phyloP scores from a whole-genome alignment of 1,284 basidiomycete species.

The Quambalaria eucalypti region DNA sequence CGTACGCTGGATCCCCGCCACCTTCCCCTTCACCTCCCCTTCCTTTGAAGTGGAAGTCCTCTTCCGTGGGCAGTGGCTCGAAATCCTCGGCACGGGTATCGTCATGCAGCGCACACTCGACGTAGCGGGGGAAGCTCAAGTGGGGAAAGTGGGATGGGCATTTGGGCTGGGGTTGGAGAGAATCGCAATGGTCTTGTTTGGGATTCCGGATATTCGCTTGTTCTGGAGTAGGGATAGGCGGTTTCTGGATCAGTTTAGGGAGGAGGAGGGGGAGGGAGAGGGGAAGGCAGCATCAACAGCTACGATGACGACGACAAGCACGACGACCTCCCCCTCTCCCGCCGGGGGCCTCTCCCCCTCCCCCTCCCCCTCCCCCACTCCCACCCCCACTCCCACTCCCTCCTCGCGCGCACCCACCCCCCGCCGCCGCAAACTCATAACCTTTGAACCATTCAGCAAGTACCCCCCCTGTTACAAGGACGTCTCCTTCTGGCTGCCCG shows the following conservation, averaged over 20 bases:
- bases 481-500: slow-evolving; percentile 56
- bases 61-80: slow-evolving; percentile 92
- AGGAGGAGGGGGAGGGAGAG: background rate
- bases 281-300: background rate
- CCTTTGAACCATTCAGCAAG: slow-evolving; percentile 43
- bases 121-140: slow-evolving; percentile 61
- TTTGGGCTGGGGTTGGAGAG: slow-evolving; percentile 95
- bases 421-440: slow-evolving; percentile 19
- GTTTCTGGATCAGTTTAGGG: slow-evolving; percentile 73
- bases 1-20: slow-evolving; percentile 94
- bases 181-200: slow-evolving; percentile 95
- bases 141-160: slow-evolving; percentile 87
- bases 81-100: slow-evolving; percentile 89
- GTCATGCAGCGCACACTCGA: slow-evolving; percentile 80
- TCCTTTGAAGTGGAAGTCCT: slow-evolving; percentile 97
- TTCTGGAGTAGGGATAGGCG: slow-evolving; percentile 90
- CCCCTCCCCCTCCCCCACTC: no score
- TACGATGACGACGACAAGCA: slow-evolving; percentile 59
- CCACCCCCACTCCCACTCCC: background rate
- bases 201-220: slow-evolving; percentile 94
- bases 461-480: slow-evolving; percentile 46
- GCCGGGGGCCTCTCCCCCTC: background rate
- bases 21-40: slow-evolving; percentile 94
- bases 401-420: slow-evolving; percentile 61
- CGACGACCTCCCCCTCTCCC: no score